Evolutionary conservation across 2,329 filamentous ascomycete genomes (phyloP).

Genomic region (Aspergillus quadrilineatus): DNA sequence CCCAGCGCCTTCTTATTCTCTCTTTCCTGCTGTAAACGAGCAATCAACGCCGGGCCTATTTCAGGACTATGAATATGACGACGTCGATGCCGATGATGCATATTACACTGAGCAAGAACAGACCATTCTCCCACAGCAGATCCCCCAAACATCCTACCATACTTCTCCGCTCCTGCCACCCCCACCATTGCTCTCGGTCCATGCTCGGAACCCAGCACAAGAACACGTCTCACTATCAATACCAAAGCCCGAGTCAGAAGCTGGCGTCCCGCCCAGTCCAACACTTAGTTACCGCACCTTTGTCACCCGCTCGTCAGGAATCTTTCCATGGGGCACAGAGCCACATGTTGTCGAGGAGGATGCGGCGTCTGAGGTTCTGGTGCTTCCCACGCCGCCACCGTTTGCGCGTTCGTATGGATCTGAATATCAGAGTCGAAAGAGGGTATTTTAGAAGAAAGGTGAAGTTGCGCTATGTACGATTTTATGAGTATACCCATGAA

Average conservation of each 20-base stretch:
- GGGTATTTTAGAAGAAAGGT: background rate
- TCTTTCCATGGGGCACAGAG: slow-evolving; percentile 7
- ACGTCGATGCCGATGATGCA: background rate
- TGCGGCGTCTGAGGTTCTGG: slow-evolving; percentile 5
- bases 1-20: background rate
- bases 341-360: background rate
- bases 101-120: background rate
- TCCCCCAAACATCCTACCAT: background rate
- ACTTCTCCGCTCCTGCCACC: slow-evolving; percentile 8
- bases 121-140: background rate
- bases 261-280: background rate
- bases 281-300: slow-evolving; percentile 1
- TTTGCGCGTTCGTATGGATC: background rate
- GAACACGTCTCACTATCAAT: background rate
- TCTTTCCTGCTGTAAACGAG: background rate
- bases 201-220: background rate
- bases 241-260: background rate
- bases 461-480: background rate
- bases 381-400: slow-evolving; percentile 10
- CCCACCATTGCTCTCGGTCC: background rate
- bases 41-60: background rate
- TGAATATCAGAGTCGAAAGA: background rate
- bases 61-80: background rate
- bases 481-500: background rate
- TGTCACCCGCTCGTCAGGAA: slow-evolving; percentile 6